phyloP scores from a whole-genome alignment of 225 moss, liverwort and hornwort genomes.

The Polytrichum formosum region DNA sequence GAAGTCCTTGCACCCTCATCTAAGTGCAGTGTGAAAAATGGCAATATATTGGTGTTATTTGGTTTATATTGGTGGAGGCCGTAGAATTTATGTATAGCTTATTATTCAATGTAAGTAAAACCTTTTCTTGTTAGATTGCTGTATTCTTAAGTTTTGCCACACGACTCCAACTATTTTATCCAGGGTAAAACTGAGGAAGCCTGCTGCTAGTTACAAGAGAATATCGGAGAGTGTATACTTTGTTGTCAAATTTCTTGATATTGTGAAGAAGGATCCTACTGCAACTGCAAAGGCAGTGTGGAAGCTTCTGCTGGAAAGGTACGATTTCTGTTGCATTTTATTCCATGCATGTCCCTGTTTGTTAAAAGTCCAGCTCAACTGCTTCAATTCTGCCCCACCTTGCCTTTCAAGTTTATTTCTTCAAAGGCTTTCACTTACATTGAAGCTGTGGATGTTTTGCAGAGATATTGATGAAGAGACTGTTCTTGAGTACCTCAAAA shows the following conservation, averaged over 20 bases:
- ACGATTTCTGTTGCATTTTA: conserved; percentile 1
- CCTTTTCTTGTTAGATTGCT: neutral
- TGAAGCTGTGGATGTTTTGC: conserved; percentile 9
- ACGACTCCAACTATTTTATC: conserved; percentile 9
- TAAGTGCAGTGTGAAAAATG: too few species aligned
- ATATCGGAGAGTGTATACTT: conserved; percentile 14
- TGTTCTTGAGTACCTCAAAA: conserved; percentile 19
- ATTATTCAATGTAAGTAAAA: neutral
- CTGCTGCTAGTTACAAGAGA: conserved; percentile 24
- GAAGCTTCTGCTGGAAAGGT: conserved; percentile 41
- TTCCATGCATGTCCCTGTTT: neutral
- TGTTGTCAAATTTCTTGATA: conserved; percentile 28
- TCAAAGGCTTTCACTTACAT: neutral
- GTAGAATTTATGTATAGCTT: neutral
- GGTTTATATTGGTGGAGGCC: neutral
- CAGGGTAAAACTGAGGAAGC: conserved; percentile 48
- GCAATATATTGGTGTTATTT: conserved; percentile 5
- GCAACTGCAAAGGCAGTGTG: conserved; percentile 34
- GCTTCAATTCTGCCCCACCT: neutral
- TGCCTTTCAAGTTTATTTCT: conserved; percentile 7
- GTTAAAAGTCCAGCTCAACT: neutral
- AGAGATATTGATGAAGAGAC: conserved; percentile 23
- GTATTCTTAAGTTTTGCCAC: neutral
- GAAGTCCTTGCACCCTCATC: too few species aligned
- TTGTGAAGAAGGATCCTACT: conserved; percentile 38